Evolutionary conservation across 352 stramenopile species (phyloP).

Genomic region (Saprolegnia diclina): DNA sequence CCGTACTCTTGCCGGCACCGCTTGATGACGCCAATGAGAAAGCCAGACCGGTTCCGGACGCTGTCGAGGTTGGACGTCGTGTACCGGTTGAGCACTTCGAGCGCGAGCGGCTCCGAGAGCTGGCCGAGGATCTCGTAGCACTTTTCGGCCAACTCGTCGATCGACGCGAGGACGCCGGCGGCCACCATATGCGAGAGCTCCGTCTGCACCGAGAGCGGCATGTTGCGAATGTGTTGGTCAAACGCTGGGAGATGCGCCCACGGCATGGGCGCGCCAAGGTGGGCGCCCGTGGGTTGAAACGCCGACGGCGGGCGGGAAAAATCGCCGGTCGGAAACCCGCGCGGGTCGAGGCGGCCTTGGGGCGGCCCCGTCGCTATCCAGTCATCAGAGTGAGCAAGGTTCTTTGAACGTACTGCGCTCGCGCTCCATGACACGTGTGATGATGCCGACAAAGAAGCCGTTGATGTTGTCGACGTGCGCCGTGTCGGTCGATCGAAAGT

Average conservation of each 20-base stretch:
- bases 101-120: slow-evolving; percentile 62
- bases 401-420: slow-evolving; percentile 7
- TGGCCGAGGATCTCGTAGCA: slow-evolving; percentile 77
- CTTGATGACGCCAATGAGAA: slow-evolving; percentile 78
- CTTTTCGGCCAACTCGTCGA: slow-evolving; percentile 73
- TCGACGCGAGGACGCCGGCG: slow-evolving; percentile 44
- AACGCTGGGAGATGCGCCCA: slow-evolving; percentile 18
- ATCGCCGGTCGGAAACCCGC: background rate
- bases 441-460: slow-evolving; percentile 77
- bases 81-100: slow-evolving; percentile 71
- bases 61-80: slow-evolving; percentile 58
- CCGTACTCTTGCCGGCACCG: slow-evolving; percentile 71
- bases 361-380: background rate
- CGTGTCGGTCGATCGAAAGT: slow-evolving; percentile 71
- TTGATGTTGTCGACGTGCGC: slow-evolving; percentile 70
- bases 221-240: slow-evolving; percentile 30
- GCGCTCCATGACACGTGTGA: slow-evolving; percentile 72
- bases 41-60: slow-evolving; percentile 74
- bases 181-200: slow-evolving; percentile 58
- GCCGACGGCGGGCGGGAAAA: background rate
- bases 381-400: background rate
- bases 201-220: slow-evolving; percentile 61
- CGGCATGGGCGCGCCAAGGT: background rate
- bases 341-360: background rate
- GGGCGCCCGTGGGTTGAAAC: background rate